These are phyloP conservation scores for Musa troglodytarum DNA, from an alignment of 176 grass and related monocot genomes.

Conservation along the genomic window DNA sequence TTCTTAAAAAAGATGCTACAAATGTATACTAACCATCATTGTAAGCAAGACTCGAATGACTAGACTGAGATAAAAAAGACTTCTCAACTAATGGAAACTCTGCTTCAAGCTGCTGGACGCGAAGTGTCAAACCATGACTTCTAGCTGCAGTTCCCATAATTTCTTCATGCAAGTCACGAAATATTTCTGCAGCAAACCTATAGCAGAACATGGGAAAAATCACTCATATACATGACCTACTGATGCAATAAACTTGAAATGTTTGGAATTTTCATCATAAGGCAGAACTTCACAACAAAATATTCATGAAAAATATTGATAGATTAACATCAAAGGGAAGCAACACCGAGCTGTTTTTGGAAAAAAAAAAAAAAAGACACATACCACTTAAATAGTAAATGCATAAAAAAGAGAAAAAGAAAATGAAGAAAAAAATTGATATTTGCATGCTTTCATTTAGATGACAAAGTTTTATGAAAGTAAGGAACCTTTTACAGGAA, in stretches of 20 bases:
- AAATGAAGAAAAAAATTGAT: no score
- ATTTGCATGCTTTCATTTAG: no score
- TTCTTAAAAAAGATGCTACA: not conserved
- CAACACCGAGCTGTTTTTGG: no score
- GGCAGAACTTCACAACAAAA: not conserved
- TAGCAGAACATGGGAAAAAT: conserved; percentile 3
- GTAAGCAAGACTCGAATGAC: conserved; percentile 45
- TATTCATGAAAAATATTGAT: not conserved
- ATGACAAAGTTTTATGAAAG: no score
- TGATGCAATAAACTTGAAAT: not conserved
- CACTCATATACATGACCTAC: not conserved
- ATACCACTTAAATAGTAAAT: no score
- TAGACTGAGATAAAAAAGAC: conserved; percentile 50
- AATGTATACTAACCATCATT: conserved; percentile 56
- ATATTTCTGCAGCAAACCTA: conserved; percentile 95
- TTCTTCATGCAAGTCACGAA: conserved; percentile 89
- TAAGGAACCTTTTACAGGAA: no score
- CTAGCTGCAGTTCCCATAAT: conserved; percentile 66
- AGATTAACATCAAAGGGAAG: no score
- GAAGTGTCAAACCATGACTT: conserved; percentile 79
- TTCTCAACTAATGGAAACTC: conserved; percentile 81
- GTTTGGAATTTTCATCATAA: not conserved
- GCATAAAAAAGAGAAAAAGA: no score
- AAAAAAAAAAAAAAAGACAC: no score
- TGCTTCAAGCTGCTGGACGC: conserved; percentile 80